phyloP scores from a whole-genome alignment of 352 stramenopile genomes.

The Pythium chondricola region DNA sequence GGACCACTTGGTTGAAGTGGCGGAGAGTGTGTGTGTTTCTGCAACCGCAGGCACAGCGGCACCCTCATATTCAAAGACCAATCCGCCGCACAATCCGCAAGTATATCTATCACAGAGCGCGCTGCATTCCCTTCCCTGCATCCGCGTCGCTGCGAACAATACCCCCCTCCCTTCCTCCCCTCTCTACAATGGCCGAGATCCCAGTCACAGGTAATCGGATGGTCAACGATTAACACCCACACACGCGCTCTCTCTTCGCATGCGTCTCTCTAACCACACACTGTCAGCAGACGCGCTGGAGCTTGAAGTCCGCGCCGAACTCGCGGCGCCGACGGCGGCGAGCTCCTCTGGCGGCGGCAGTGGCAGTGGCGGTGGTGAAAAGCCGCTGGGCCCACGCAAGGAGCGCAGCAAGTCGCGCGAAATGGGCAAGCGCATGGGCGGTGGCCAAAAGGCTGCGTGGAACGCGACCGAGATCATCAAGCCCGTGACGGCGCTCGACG shows the following conservation, averaged over 20 bases:
- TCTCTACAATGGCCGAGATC: conserved; percentile 13
- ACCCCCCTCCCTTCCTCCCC: background rate
- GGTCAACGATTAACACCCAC: too few relatives aligned
- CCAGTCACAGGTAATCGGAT: conserved; percentile 20
- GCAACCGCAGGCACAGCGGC: conserved; percentile 10
- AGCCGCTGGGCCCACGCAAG: conserved; percentile 49
- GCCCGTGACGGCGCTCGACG: conserved; percentile 66
- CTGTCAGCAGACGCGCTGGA: conserved; percentile 19
- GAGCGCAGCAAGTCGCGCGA: conserved; percentile 85
- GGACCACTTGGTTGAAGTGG: conserved; percentile 27
- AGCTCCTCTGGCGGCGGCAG: conserved; percentile 1
- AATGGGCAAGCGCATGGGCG: conserved; percentile 82
- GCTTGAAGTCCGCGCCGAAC: conserved; percentile 13
- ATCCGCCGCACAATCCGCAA: too few relatives aligned
- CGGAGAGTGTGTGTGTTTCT: conserved; percentile 24
- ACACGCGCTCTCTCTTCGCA: too few relatives aligned
- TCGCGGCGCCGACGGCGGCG: conserved; percentile 2
- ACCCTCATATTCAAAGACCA: background rate
- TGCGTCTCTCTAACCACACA: too few relatives aligned
- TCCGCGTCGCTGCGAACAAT: too few relatives aligned
- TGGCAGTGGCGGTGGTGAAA: conserved; percentile 32
- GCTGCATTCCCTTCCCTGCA: background rate
- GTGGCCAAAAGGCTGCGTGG: conserved; percentile 83
- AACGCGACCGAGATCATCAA: conserved; percentile 69
- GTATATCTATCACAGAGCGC: too few relatives aligned